A percentile compares a stretch with the other conserved stretches of the same genome.
These are phyloP conservation scores for Termitomyces titanicus DNA, from an alignment of 768 basidiomycete genomes.

Conservation along the genomic window DNA sequence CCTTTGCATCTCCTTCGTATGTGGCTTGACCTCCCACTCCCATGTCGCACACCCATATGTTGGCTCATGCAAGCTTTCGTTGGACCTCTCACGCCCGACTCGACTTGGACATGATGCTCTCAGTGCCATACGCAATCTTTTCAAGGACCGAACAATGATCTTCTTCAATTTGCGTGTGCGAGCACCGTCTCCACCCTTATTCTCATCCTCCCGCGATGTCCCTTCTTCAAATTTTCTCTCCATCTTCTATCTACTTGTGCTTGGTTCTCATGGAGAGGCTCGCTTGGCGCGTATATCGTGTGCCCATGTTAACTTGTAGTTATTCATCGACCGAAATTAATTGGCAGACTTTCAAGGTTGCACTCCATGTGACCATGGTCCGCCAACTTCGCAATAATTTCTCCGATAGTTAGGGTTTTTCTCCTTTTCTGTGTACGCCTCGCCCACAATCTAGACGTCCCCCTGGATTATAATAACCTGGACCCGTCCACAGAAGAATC, in stretches of 20 bases:
- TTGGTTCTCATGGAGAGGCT: background rate
- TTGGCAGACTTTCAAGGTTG: background rate
- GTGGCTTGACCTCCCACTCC: slow-evolving; percentile 18
- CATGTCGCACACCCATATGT: slow-evolving; percentile 9
- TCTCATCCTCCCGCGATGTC: background rate
- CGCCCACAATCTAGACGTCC: background rate
- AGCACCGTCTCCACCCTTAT: background rate
- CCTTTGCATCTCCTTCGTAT: background rate
- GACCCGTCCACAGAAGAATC: background rate
- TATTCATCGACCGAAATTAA: background rate
- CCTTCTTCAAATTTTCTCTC: background rate
- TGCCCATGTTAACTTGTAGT: background rate
- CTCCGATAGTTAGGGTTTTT: background rate
- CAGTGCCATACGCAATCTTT: background rate
- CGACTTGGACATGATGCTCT: slow-evolving; percentile 3
- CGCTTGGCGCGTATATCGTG: too few relatives aligned
- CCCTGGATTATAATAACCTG: background rate
- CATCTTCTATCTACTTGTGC: background rate
- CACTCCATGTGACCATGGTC: background rate
- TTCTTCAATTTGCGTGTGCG: background rate
- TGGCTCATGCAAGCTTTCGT: background rate
- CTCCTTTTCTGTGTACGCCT: background rate
- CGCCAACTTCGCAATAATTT: background rate
- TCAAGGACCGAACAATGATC: background rate
- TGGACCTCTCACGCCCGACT: slow-evolving; percentile 14